Percentiles rank a stretch among this genome's conserved stretches.
phyloP scores from a whole-genome alignment of 257 asterid genomes.

The Lantana camara region DNA sequence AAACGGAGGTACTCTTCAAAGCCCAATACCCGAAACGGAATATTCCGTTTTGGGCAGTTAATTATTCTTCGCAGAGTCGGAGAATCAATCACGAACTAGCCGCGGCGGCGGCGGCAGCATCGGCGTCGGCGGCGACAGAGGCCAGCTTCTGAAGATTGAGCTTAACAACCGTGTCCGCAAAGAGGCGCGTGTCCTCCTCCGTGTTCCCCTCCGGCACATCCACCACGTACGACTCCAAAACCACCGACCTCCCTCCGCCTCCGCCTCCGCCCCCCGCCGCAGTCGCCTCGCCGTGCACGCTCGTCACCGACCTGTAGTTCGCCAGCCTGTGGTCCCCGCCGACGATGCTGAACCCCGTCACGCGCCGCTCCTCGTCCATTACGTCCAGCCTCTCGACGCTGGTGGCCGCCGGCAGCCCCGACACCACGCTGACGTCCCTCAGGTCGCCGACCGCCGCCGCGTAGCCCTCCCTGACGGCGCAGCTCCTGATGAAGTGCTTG shows the following conservation, averaged over 20 bases:
- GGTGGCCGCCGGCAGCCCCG: slow-evolving; percentile 91
- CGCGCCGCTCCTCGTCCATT: slow-evolving; percentile 74
- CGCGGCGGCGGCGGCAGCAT: slow-evolving; percentile 27
- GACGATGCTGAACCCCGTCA: slow-evolving; percentile 74
- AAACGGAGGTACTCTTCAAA: not conserved
- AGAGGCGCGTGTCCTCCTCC: slow-evolving; percentile 88
- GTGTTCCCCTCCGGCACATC: slow-evolving; percentile 92
- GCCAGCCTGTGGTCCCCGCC: slow-evolving; percentile 88
- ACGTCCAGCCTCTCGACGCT: slow-evolving; percentile 85
- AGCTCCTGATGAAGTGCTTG: slow-evolving; percentile 96
- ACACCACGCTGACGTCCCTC: slow-evolving; percentile 72
- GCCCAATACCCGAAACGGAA: not conserved
- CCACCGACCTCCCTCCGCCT: slow-evolving; percentile 47
- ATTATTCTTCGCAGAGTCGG: not conserved
- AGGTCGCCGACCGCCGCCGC: slow-evolving; percentile 56
- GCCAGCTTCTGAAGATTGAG: slow-evolving; percentile 84
- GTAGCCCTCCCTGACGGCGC: slow-evolving; percentile 55
- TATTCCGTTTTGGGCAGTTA: not conserved
- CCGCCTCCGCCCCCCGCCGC: slow-evolving; percentile 29
- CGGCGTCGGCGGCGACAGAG: slow-evolving; percentile 60
- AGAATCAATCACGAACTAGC: not conserved
- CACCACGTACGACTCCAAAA: slow-evolving; percentile 79
- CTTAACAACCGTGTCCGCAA: slow-evolving; percentile 82
- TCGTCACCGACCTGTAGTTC: slow-evolving; percentile 74
- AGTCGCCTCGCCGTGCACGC: slow-evolving; percentile 54